phyloP scores from a whole-genome alignment of 129 eudicot species.

The Escallonia rubra region DNA sequence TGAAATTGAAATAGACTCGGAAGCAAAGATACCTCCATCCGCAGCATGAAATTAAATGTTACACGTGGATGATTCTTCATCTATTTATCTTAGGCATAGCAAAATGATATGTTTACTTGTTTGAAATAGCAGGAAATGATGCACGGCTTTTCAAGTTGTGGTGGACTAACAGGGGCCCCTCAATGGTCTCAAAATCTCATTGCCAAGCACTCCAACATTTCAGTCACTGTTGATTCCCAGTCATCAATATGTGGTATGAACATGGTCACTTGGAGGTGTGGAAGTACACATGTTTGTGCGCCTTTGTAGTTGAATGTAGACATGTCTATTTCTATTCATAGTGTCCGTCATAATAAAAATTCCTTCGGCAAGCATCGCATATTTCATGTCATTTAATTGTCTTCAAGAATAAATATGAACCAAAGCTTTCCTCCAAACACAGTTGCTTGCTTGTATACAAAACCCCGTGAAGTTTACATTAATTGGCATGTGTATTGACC shows the following conservation, averaged over 20 bases:
- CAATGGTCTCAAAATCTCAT: conserved; percentile 48
- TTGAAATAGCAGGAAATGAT: conserved; percentile 34
- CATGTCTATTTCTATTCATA: too few species aligned
- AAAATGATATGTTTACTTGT: background rate
- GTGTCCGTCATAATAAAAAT: too few species aligned
- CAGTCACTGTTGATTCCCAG: conserved; percentile 63
- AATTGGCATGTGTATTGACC: background rate
- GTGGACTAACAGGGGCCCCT: conserved; percentile 23
- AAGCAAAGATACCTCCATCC: too few species aligned
- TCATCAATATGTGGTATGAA: conserved; percentile 80
- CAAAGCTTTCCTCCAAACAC: background rate
- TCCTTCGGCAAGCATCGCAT: background rate
- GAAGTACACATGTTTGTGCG: too few species aligned
- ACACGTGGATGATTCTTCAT: too few species aligned
- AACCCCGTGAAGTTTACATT: background rate
- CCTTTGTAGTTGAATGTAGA: too few species aligned
- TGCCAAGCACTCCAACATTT: conserved; percentile 38
- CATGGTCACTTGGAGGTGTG: too few species aligned
- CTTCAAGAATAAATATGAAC: background rate
- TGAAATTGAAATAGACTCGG: too few species aligned
- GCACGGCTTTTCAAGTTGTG: conserved; percentile 39
- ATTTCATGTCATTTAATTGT: background rate
- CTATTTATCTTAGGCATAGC: background rate
- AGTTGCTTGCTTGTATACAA: background rate
- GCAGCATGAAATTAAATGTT: too few species aligned